Base-by-base conservation (phyloP, 106 monocot species). In the Cymbidium sinense region DNA sequence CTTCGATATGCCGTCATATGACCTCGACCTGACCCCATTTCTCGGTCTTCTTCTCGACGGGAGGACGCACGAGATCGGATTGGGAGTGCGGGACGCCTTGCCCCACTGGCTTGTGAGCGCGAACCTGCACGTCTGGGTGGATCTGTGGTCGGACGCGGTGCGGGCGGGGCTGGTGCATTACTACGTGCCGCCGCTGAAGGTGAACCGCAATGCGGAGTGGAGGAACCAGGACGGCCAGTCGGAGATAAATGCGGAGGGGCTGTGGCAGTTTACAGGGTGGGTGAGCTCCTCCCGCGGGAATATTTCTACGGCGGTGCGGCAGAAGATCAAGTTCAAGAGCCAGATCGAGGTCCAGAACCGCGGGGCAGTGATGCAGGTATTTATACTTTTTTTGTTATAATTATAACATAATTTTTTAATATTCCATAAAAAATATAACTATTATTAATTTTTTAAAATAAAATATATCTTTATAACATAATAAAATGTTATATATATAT, bases 81-180 rank as follows among this genome's bases (percentile, higher is more conserved):
- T 88, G 31, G 82, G 87, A 8, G 79, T 88, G 10, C 76, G 36
- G 11, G 76, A 88, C 25, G 73, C 75, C 39, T 51, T 62, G 27
- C 18, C 84, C 0, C 77, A 75, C 80, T 88, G 87, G 87, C 82
- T 89, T 9, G 79, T 89, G 12, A 80, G 71, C 35, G 89, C 84
- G 1, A 89, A 89, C 41, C 73, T 89, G 30, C 89, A 89, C 71
- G 78, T 89, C 28, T 89, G 89, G 89, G 30, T 89, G 23, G 88
- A 89, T 30, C 61, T 69, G 2, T 30, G 75, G 21, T 74, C 80
- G 19, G 55, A 64, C 43, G 9, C 75, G 0, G 79, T 83, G 35
- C 37, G 51, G 17, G 85, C 88, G 11, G 70, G 72, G 23, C 33
- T 89, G 5, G 23, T 81, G 12, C 29, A 44, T 4, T 83, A 89